Percentiles rank a stretch among this genome's conserved stretches.
These are phyloP conservation scores for Pyrenophora graminea DNA, from an alignment of 2,329 filamentous ascomycete species.

Conservation along the genomic window DNA sequence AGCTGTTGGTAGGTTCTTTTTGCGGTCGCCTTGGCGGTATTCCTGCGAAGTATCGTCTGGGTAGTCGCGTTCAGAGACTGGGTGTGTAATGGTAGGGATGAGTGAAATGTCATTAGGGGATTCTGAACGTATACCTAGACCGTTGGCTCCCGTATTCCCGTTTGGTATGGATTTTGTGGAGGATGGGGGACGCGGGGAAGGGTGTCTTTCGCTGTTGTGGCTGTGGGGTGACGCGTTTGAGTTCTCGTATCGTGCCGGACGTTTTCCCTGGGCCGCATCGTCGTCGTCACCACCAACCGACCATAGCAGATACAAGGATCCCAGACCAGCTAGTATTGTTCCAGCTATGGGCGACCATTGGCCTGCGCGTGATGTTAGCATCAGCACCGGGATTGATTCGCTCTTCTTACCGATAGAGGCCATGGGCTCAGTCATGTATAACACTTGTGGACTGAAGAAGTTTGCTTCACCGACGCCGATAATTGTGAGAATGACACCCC, in stretches of 20 bases:
- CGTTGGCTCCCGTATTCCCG: not conserved
- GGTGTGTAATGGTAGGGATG: conserved; percentile 23
- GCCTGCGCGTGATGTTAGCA: conserved; percentile 12
- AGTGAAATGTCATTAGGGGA: conserved; percentile 19
- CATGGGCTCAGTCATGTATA: conserved; percentile 66
- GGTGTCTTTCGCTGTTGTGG: conserved; percentile 24
- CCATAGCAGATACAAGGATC: conserved; percentile 61
- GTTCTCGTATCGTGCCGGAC: not conserved
- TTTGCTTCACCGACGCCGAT: conserved; percentile 67
- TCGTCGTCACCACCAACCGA: conserved; percentile 43
- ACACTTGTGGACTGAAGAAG: conserved; percentile 62
- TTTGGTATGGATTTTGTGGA: conserved; percentile 1
- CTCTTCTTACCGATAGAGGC: conserved; percentile 55
- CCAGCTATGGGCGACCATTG: conserved; percentile 66
- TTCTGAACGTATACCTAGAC: conserved; percentile 19
- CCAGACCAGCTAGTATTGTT: conserved; percentile 61
- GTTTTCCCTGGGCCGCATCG: conserved; percentile 14
- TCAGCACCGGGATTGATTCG: not conserved
- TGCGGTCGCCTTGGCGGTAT: not conserved
- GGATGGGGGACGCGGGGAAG: conserved; percentile 5
- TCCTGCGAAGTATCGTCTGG: conserved; percentile 2
- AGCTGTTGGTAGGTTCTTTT: conserved; percentile 14
- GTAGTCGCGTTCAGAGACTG: conserved; percentile 5
- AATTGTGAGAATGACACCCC: conserved; percentile 62
- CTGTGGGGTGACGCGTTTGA: conserved; percentile 19